Conservation (phyloP, 805 yeast genomes). For the Sugiyamaella americana region DNA sequence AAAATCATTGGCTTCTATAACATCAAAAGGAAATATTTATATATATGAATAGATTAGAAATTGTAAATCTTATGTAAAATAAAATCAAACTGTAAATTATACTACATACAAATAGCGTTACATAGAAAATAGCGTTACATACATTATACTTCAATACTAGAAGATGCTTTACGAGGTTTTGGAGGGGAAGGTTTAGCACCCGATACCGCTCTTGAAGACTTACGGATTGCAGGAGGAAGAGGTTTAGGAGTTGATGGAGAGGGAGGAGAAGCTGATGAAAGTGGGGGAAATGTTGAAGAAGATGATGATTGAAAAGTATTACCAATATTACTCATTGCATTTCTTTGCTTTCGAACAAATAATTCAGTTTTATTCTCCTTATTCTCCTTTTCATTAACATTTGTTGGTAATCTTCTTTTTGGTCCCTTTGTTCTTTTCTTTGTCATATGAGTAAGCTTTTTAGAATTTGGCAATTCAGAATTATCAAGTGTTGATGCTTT, state of each 20-base stretch:
- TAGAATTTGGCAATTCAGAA: constrained; percentile 6
- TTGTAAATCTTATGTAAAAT: no score
- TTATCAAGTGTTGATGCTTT: constrained; percentile 23
- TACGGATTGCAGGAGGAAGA: constrained; percentile 16
- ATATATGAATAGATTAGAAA: not conserved
- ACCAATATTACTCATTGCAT: no score
- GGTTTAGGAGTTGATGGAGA: not conserved
- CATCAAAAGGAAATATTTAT: constrained; percentile 19
- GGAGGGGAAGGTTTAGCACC: constrained; percentile 13
- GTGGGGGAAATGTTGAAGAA: no score
- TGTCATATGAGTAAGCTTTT: constrained; percentile 27
- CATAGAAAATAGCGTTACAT: not conserved
- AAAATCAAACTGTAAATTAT: no score
- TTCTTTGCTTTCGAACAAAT: not conserved
- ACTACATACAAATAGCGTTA: no score
- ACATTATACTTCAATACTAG: constrained; percentile 5
- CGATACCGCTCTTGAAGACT: constrained; percentile 19
- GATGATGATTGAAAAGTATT: no score
- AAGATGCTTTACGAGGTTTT: constrained; percentile 21
- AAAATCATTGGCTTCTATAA: constrained; percentile 11
- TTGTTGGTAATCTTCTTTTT: constrained; percentile 34
- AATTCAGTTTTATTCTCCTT: no score
- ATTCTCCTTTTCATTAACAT: constrained; percentile 4
- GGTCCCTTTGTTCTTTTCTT: constrained; percentile 36
- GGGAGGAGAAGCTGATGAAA: not conserved